phyloP scores from a whole-genome alignment of 75 land plant species.

The Isoetes taiwanensis region DNA sequence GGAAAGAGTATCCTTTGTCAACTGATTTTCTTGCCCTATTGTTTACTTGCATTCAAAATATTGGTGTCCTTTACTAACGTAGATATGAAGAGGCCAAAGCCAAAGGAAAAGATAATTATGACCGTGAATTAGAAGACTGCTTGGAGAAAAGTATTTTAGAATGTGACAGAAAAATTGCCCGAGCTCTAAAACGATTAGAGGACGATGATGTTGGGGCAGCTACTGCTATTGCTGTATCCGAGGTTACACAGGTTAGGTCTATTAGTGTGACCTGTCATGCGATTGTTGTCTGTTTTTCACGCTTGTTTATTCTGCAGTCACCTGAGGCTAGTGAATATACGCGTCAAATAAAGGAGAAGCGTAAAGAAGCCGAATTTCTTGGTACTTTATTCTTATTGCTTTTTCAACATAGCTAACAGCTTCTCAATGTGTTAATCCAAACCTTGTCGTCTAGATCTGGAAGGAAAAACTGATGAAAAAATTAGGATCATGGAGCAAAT shows the following conservation, averaged over 20 bases:
- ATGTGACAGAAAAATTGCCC: conserved; percentile 87
- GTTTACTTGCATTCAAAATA: too few species aligned
- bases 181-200: conserved; percentile 83
- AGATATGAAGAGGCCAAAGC: conserved; percentile 88
- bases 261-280: not conserved
- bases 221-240: conserved; percentile 85
- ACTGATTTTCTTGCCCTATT: not conserved
- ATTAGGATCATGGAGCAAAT: conserved; percentile 66
- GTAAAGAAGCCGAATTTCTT: conserved; percentile 67
- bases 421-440: not conserved
- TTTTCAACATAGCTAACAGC: not conserved
- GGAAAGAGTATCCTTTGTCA: conserved; percentile 91
- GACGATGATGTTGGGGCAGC: conserved; percentile 98
- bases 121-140: conserved; percentile 76
- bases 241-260: conserved; percentile 67
- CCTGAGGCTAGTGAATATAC: conserved; percentile 75
- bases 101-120: conserved; percentile 69
- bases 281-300: not conserved
- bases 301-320: conserved; percentile 32
- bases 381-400: too few species aligned
- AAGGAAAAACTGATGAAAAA: conserved; percentile 75
- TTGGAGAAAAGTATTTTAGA: conserved; percentile 82
- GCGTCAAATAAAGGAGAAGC: conserved; percentile 77
- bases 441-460: conserved; percentile 53
- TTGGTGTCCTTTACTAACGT: too few species aligned